Base-by-base conservation (phyloP, 257 asterid species). In the Coffea canephora region DNA sequence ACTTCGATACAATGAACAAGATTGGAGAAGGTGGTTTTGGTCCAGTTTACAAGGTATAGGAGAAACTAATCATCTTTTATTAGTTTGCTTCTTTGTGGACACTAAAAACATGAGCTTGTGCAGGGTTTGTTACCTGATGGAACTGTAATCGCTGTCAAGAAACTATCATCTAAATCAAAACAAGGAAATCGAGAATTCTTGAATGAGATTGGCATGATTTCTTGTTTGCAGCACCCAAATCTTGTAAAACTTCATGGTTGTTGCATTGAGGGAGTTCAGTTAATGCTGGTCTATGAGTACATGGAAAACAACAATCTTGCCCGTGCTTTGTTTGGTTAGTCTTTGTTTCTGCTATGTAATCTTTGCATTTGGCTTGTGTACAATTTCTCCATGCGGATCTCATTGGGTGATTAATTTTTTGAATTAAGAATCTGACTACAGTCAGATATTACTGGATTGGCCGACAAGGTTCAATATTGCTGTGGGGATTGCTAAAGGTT, bases 11-110 rank as follows among this genome's bases (percentile, higher is more conserved):
- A 49, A 70, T 85, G 70, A 91, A 91, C 82, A 95, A 93, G 89
- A 87, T 95, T 69, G 98, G 98, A 55, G 98, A 95, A 87, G 98
- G 98, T 70, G 98, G 98, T 83, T 95, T 95, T 65, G 98, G 98
- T 69, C 87, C 98, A 1, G 98, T 95, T 55, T 93, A 87, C 92
- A 95, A 91, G 98, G 97, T 91, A 82, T 55, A 59, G 25, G 48
- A 48, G 27, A 80, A 23, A 74, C 45, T 45, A 45, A 12, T 50
- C 74, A 27, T 49, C 75, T 10, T 31, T 0, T 16, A n/a, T 9
- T 62, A 52, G 25, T 41, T 59, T 23, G 48, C 27, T 62, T 61
- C 41, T 78, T 46, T 74, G 66, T 75, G 27, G 52, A 68, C 50
- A 59, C 83, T 85, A 80, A 82, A 62, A 73, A 52, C 65, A 48